phyloP scores from a whole-genome alignment of 164 flowering plant species.

The Litsea cubeba region DNA sequence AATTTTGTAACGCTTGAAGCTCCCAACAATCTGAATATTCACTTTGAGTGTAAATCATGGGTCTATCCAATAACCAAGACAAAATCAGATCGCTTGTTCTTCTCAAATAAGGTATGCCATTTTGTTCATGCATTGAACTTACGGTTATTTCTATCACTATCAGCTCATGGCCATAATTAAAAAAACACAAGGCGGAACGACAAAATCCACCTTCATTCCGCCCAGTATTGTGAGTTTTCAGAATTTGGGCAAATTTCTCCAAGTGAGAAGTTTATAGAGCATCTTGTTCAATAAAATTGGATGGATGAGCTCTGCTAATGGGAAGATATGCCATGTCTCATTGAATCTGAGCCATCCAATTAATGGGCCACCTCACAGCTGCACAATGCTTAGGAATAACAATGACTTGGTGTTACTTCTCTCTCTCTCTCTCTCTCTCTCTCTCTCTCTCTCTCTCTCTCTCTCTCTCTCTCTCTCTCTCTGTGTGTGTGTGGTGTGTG shows the following conservation, averaged over 20 bases:
- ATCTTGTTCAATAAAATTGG: not conserved
- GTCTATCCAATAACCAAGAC: constrained; percentile 37
- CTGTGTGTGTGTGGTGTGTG: too few species aligned
- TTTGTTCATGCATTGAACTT: not conserved
- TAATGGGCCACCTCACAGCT: not conserved
- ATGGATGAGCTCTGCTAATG: not conserved
- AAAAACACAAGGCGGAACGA: too few species aligned
- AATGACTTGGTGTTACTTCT: not conserved
- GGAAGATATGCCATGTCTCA: too few species aligned
- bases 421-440: not conserved
- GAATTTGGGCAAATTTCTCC: too few species aligned
- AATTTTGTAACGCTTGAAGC: constrained; percentile 19
- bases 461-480: not conserved
- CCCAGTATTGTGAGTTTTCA: too few species aligned
- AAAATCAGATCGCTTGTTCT: constrained; percentile 33
- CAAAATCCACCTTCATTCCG: too few species aligned
- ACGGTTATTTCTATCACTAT: not conserved
- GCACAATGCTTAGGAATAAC: not conserved
- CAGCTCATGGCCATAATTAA: not conserved
- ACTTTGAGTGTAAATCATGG: constrained; percentile 60
- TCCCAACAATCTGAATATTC: constrained; percentile 13
- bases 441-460: too few species aligned
- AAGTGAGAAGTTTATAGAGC: not conserved
- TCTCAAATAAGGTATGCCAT: constrained; percentile 43
- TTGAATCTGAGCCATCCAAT: not conserved